Base-by-base conservation (phyloP, 2,329 filamentous ascomycete species). In the Didymella pomorum region DNA sequence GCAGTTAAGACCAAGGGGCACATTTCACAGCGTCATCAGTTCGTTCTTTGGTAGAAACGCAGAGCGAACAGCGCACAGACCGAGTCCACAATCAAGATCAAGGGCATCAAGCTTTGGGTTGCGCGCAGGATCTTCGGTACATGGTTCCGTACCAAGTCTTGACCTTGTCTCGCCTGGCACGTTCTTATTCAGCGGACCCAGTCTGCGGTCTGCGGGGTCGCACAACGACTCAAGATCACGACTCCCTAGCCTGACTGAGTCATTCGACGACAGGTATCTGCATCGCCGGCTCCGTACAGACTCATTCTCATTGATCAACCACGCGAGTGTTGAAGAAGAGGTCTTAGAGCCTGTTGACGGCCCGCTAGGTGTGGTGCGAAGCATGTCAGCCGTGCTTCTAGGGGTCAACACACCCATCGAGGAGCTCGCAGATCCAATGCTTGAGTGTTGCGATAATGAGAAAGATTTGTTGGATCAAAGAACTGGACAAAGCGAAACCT, bases 141-240 rank as follows among this genome's bases (percentile, higher is more conserved):
- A 67, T 23, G 66, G 64, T 16, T 72, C 68, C 6, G 41, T 68
- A 37, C 68, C 66, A 14, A 76, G 69, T 41, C 28, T 76, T 8
- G 74, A 76, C 23, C 35, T 77, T 14, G 64, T 77, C 0, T 72
- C 70, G n/a, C 69, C 72, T 37, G 66, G 65, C 10, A 45, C 64
- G 0, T 77, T 77, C 52, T 50, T 72, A 21, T 76, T 76, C 58
- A 76, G 73, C 49, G 67, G 73, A 29, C 74, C 74, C 42, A 69
- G 63, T 37, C 61, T 76, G 10, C 63, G 50, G 25, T 72, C 71
- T 48, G 67, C 65, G 14, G 58, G 63, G n/a, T 71, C 69, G n/a
- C 49, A 64, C 39, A 64, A 54, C 18, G 57, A 60, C 33, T 69
- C 68, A 1, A 64, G 56, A 7, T 69, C 71, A 4, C 59, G 51